These are phyloP conservation scores for Sphagnum tenellum DNA, from an alignment of 225 moss, liverwort and hornwort genomes.

Conservation along the genomic window DNA sequence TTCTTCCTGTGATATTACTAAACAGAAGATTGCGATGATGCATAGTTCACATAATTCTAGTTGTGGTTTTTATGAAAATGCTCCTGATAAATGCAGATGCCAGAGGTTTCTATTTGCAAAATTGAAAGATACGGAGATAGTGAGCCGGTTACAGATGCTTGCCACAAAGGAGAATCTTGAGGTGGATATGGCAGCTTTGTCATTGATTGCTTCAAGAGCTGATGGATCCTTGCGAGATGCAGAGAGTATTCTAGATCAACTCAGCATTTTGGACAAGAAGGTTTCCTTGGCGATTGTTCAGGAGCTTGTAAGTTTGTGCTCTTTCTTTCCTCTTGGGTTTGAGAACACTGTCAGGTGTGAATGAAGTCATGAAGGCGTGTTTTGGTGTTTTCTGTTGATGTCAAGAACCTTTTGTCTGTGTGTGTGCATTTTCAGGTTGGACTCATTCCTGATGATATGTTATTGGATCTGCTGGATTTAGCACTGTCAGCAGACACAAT, in stretches of 20 bases:
- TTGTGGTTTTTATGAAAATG: too few relatives aligned
- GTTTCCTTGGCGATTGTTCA: constrained; percentile 57
- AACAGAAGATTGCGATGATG: too few relatives aligned
- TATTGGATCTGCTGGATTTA: constrained; percentile 65
- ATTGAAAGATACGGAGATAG: constrained; percentile 63
- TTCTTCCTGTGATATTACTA: too few relatives aligned
- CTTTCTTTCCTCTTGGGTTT: neutral
- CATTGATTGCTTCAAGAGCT: constrained; percentile 51
- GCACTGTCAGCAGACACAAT: constrained; percentile 79
- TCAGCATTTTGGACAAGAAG: constrained; percentile 59
- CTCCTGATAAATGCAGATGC: constrained; percentile 20
- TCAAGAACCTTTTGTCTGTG: neutral
- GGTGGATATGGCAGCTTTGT: constrained; percentile 54
- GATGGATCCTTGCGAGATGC: constrained; percentile 80
- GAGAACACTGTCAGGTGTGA: too few relatives aligned
- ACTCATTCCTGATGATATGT: constrained; percentile 38
- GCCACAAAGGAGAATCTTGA: constrained; percentile 41
- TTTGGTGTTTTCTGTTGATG: too few relatives aligned
- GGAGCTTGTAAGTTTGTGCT: constrained; percentile 45
- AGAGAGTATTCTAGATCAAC: constrained; percentile 68
- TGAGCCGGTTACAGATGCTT: constrained; percentile 42
- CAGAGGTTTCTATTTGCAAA: constrained; percentile 76
- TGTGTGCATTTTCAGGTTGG: constrained; percentile 36
- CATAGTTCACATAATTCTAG: too few relatives aligned
- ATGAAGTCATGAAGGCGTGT: too few relatives aligned